Evolutionary conservation across 2,329 filamentous ascomycete species (phyloP), one percentile per base, ranked within the genome.

Genomic region (Fusarium phyllophilum): DNA sequence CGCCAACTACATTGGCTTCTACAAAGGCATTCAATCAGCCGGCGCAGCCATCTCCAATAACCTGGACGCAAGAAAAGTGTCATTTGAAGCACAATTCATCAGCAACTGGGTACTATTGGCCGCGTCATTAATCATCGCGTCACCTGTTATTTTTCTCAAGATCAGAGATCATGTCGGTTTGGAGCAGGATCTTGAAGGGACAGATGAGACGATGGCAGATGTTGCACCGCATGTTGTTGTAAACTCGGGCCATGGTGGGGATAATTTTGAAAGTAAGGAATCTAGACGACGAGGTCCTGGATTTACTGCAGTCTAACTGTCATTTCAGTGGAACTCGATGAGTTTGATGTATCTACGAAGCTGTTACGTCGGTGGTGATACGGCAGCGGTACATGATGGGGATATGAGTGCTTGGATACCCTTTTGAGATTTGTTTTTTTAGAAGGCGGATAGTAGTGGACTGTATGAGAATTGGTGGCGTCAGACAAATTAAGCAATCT

Each of bases 1-100:
- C 31, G 95, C 96, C 84, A 97, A 98, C 85, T 93, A 96, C 79
- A 93, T 94, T 31, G 95, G 94, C 93, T 95, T 94, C 84, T 95
- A 95, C 86, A 95, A 94, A 83, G 92, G 92, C 17, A 93, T 95
- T 52, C 93, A 95, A 80, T 94, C 92, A 14, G 92, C 91, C 10
- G 93, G 93, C 73, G 88, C 90, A 3, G 93, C 92, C 24, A 89
- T 84, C 8, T 79, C 80, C 18, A 82, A 79, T 48, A 78, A 79
- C 14, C 73, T 84, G 3, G 82, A 84, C 56, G 79, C 76, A 1
- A 78, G 78, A 34, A 79, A 81, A 41, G 75, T 79, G 26, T 84
- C 91, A 0, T 97, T 89, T 82, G 90, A 92, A 84, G 88, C 86
- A 72, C 89, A 95, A 75, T 96, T 97, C 75, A 92, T 84, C 46